Base-by-base conservation (phyloP, 345 rosid species). In the Chamaenerion angustifolium region DNA sequence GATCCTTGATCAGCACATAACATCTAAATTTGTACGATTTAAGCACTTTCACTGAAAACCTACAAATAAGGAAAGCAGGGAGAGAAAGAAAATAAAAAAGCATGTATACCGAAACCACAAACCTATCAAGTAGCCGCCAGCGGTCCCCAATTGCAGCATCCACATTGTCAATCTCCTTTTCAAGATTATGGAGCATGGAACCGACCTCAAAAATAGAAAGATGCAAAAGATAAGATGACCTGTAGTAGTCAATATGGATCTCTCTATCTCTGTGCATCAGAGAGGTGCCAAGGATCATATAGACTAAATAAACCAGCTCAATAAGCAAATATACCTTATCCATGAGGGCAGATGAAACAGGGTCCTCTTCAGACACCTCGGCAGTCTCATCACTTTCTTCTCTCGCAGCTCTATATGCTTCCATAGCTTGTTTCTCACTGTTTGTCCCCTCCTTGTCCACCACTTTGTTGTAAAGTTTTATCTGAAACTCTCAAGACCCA, bases 131-230 rank as follows among this genome's bases (percentile, higher is more conserved):
- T 52, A 87, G 68, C 48, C 93, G 68, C 95, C 96, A 92, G 40
- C 80, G 82, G 69, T 82, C 84, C 19, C 96, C 96, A 63, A 92
- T 92, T 81, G 84, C 81, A 55, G 82, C 86, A 65, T 85, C 95
- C n/a, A 90, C 95, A 54, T 83, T 94, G 56, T 90, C 95, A 58
- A 90, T 90, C 78, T 92, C 98, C 51, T 84, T 92, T 68, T 87
- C 96, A 37, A 92, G 88, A 61, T 84, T 87, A 46, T 92, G 96
- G 54, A 92, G 96, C 98, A 92, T 84, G 16, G 81, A 70, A 56
- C 87, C 98, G 9, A 92, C 96, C 95, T 87, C 69, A 61, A 60
- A 59, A 63, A 42, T 15, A 49, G 58, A 65, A 48, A 48, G n/a
- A 16, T 7, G 52, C 13, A 49, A 27, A 21, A 49, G 37, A 31